Conservation (phyloP, 768 basidiomycete genomes). For the Gymnopilus dilepis region DNA sequence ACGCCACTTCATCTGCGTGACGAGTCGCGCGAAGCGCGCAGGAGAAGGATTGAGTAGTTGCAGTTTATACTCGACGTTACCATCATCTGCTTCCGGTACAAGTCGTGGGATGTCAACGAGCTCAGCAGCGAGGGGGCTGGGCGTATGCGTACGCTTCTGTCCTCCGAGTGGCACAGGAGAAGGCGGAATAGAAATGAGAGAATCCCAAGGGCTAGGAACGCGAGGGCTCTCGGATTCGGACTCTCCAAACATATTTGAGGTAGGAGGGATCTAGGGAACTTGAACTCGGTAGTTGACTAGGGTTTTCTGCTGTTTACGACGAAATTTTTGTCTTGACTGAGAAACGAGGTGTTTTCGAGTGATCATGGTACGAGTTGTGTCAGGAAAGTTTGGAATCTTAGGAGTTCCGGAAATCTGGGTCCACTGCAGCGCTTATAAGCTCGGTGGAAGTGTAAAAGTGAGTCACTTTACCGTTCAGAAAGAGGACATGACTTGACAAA, state of each 20-base stretch:
- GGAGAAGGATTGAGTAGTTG: conserved; percentile 82
- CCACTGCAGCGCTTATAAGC: conserved; percentile 6
- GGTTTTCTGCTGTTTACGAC: conserved; percentile 14
- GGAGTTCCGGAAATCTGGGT: conserved; percentile 8
- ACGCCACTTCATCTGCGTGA: conserved; percentile 96
- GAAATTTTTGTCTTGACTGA: conserved; percentile 20
- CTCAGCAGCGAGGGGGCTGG: conserved; percentile 37
- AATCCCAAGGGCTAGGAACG: conserved; percentile 85
- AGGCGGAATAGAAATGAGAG: conserved; percentile 63
- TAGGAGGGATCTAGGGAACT: background rate
- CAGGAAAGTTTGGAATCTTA: conserved; percentile 13
- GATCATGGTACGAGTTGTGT: conserved; percentile 29
- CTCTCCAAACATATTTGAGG: conserved; percentile 74
- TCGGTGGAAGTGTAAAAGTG: background rate
- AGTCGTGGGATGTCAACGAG: conserved; percentile 60
- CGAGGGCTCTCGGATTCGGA: conserved; percentile 80
- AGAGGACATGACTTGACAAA: conserved; percentile 13
- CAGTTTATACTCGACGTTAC: conserved; percentile 95
- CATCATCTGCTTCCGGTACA: conserved; percentile 80
- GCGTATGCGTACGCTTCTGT: conserved; percentile 31
- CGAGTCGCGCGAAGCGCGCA: conserved; percentile 79
- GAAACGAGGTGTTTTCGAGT: conserved; percentile 34
- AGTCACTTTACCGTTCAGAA: conserved; percentile 22
- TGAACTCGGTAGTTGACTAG: background rate
- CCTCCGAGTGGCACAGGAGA: conserved; percentile 34